Evolutionary conservation across 2,329 filamentous ascomycete species (phyloP).

Genomic region (Allantophomopsis lycopodina): DNA sequence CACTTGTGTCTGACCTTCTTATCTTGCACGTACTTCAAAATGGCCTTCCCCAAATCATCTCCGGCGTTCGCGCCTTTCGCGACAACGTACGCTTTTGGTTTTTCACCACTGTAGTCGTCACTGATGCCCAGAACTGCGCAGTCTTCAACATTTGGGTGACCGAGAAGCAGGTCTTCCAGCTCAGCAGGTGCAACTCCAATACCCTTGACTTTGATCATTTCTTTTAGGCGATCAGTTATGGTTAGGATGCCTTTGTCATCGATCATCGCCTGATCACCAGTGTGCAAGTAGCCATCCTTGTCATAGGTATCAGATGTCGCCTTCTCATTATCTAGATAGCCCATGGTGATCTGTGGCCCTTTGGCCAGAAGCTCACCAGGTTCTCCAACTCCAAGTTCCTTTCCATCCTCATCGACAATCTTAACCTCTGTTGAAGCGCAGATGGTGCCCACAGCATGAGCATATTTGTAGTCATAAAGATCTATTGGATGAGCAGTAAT

Average conservation of each 20-base stretch:
- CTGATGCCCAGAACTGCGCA: slow-evolving; percentile 37
- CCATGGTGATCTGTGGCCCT: slow-evolving; percentile 11
- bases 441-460: slow-evolving; percentile 37
- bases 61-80: slow-evolving; percentile 10
- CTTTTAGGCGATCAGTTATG: slow-evolving; percentile 50
- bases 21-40: slow-evolving; percentile 35
- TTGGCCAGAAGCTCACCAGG: slow-evolving; percentile 38
- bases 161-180: slow-evolving; percentile 46
- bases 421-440: slow-evolving; percentile 46
- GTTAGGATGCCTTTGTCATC: slow-evolving; percentile 14
- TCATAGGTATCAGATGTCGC: slow-evolving; percentile 5
- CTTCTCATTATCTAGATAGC: slow-evolving; percentile 7
- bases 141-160: slow-evolving; percentile 40
- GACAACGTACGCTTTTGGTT: slow-evolving; percentile 43
- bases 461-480: slow-evolving; percentile 42
- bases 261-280: slow-evolving; percentile 8
- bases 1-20: slow-evolving; percentile 42
- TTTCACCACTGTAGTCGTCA: slow-evolving; percentile 40
- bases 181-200: slow-evolving; percentile 49
- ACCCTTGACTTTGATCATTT: slow-evolving; percentile 56
- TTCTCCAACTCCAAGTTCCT: slow-evolving; percentile 35
- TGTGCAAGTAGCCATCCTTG: slow-evolving; percentile 6
- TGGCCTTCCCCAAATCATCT: slow-evolving; percentile 20
- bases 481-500: slow-evolving; percentile 46
- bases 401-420: slow-evolving; percentile 40